phyloP scores from a whole-genome alignment of 257 asterid genomes.

The Solanum verrucosum region DNA sequence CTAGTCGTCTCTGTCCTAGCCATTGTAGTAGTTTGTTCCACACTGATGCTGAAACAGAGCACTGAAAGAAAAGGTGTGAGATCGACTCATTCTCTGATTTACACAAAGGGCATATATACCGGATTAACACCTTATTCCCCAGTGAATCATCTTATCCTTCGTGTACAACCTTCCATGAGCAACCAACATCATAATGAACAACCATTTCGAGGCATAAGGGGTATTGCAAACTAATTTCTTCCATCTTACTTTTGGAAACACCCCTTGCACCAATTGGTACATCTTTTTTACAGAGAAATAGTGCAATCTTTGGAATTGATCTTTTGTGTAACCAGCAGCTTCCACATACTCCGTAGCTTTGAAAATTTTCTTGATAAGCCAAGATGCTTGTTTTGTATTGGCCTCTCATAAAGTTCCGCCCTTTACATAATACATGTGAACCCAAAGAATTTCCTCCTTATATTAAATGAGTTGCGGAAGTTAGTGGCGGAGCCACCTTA shows the following conservation, averaged over 20 bases:
- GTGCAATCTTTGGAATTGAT: background rate
- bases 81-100: background rate
- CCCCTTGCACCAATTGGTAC: background rate
- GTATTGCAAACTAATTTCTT: background rate
- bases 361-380: background rate
- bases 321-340: too few relatives aligned
- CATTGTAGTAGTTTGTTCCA: too few relatives aligned
- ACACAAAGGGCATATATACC: too few relatives aligned
- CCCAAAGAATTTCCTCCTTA: too few relatives aligned
- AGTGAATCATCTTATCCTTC: background rate
- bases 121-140: background rate
- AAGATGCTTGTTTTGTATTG: background rate
- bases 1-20: too few relatives aligned
- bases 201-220: too few relatives aligned
- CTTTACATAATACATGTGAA: too few relatives aligned
- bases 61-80: background rate
- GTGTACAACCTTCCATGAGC: background rate
- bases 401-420: background rate
- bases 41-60: too few relatives aligned
- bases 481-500: too few relatives aligned
- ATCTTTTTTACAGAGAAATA: background rate
- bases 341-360: background rate
- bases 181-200: background rate
- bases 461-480: too few relatives aligned
- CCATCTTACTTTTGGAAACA: background rate